Evolutionary conservation across 2,329 filamentous ascomycete genomes (phyloP), one percentile per base, ranked within the genome.

Genomic region (Penicillium sp.): DNA sequence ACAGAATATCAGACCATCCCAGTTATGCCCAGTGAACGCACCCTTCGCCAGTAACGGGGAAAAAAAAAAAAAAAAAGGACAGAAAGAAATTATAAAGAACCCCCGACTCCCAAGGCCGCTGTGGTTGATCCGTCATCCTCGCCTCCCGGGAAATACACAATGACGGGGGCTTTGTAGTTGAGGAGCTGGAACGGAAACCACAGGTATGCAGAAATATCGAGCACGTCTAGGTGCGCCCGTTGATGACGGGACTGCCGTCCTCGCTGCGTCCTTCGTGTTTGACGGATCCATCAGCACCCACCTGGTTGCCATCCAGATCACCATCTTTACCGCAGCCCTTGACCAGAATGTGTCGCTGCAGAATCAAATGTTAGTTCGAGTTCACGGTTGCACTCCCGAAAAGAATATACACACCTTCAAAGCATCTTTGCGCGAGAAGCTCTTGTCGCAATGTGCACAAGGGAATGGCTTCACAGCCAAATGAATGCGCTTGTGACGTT

Each of bases 381-480:
- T 6, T 36, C n/a, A 21, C 1, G 5, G 2, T 24, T 3, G 33
- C 28, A 36, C 10, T 2, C 1, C 23, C 31, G 7, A 1, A 33
- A 6, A 12, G 7, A 12, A 3, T 13, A 38, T 21, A 76, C 84
- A 65, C 77, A 97, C 94, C 89, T 97, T 97, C 28, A 99, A 78
- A 9, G 94, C 94, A 73, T 97, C 94, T 70, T 97, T 97, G 54
- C 94, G 82, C 3, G 92, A 96, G 67, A 99, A 99, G 69, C 89
- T 94, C 82, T 97, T 97, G 56, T 95, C 91, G 70, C 94, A 99
- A 66, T 88, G 87, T 6, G 79, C 84, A 70, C 94, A 99, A 0
- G 92, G 92, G 71, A 93, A 97, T 0, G 94, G 94, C 79, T 99
- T 99, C 38, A 97, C 90, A 0, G 91, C 89, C 52, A 97, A 75